Evolutionary conservation across 1,284 basidiomycete species (phyloP), one percentile per base, ranked within the genome.

Genomic region (Flammula alnicola): DNA sequence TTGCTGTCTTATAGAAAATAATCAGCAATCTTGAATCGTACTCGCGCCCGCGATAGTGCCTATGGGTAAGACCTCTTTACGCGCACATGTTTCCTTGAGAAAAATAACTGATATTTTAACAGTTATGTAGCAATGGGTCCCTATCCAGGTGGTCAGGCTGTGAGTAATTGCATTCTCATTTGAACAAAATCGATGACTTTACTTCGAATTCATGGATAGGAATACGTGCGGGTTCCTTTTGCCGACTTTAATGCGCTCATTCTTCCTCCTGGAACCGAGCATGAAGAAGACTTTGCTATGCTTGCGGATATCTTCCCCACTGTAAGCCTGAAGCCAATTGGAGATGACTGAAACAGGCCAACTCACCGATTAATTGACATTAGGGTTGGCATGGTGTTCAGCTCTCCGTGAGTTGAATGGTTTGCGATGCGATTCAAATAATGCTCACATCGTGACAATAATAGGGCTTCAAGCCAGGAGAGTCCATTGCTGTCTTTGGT

Each of bases 251-350:
- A 79, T 52, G 77, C 76, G 4, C 63, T 80, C 16, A 72, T 72
- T 41, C 69, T 81, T 0, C 79, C 79, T 9, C 67, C 73, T n/a
- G 78, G 79, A 5, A 77, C 59, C 14, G 76, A 78, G 55, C 68
- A 77, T 51, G 78, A 81, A 60, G 75, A 75, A n/a, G 79, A 80
- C 52, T 81, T 81, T 58, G 76, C 77, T 1, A 58, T 79, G 22
- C 66, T 81, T 5, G 76, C 78, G 11, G 79, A 79, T 57, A 78
- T 79, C 40, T 80, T 80, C 66, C 78, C 77, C 19, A 80, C 77
- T 3, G 76, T 76, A 44, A 44, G 69, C 49, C n/a, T 14, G 5
- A 14, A 30, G 37, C 10, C 9, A 25, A n/a, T 25, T 14, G 7
- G 9, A 17, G 4, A 39, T 3, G 16, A 33, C 14, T 25, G n/a